Conservation (phyloP, 495 filamentous ascomycete species). For the Hypoxylon rickii region DNA sequence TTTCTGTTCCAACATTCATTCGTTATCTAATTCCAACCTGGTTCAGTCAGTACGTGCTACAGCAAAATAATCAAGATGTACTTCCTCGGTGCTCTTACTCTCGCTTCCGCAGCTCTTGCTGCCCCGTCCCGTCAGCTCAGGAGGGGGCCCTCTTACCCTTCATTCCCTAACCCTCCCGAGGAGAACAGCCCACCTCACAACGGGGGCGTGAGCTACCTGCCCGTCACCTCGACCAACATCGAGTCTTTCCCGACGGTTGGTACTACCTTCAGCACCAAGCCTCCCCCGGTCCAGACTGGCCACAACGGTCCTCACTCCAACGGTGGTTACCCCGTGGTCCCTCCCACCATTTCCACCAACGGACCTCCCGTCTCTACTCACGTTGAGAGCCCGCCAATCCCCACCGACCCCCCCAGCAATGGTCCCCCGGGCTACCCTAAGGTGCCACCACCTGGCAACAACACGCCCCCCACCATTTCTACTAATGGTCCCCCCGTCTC, state of each 20-base stretch:
- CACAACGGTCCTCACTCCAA: too few species aligned
- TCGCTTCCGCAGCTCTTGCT: slow-evolving; percentile 26
- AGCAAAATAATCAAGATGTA: slow-evolving; percentile 15
- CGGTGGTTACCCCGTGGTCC: too few species aligned
- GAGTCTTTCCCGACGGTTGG: neutral
- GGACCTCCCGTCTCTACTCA: too few species aligned
- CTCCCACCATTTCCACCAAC: too few species aligned
- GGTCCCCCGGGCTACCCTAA: neutral
- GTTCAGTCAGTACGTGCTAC: slow-evolving; percentile 5
- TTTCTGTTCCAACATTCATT: slow-evolving; percentile 20
- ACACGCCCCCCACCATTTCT: too few species aligned
- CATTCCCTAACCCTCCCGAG: neutral
- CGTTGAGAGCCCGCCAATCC: too few species aligned
- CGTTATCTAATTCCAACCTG: slow-evolving; percentile 4
- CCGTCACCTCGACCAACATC: too few species aligned
- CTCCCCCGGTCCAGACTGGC: neutral
- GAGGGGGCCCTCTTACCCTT: neutral
- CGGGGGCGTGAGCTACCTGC: neutral
- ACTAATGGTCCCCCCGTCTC: too few species aligned
- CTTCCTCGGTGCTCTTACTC: slow-evolving; percentile 24
- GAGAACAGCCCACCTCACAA: neutral
- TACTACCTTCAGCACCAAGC: neutral
- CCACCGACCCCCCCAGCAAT: neutral
- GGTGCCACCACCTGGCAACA: neutral
- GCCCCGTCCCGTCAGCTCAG: slow-evolving; percentile 12